These are phyloP conservation scores for Wickerhamomyces queroliae DNA, from an alignment of 805 yeast genomes.

Conservation along the genomic window DNA sequence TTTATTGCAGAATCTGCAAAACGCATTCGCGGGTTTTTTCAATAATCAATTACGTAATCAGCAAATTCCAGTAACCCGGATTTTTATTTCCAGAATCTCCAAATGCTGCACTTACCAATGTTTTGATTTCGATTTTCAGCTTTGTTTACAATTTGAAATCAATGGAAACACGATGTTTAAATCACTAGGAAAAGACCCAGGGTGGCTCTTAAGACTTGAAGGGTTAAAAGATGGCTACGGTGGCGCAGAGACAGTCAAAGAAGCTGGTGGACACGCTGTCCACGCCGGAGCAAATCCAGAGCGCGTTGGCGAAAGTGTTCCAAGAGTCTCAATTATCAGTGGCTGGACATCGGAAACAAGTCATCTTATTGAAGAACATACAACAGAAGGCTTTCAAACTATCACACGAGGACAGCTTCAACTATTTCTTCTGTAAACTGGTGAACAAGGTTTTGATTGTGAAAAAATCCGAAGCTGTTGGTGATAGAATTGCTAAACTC, in stretches of 20 bases:
- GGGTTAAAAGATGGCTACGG: constrained; percentile 7
- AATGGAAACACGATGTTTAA: neutral
- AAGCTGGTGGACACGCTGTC: constrained; percentile 12
- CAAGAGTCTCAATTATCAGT: constrained; percentile 73
- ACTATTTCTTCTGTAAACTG: constrained; percentile 50
- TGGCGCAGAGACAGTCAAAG: constrained; percentile 10
- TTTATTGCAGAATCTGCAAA: neutral
- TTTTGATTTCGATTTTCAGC: neutral
- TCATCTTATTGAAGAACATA: constrained; percentile 53
- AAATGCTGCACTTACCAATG: neutral
- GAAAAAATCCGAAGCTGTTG: constrained; percentile 64
- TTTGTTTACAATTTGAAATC: neutral
- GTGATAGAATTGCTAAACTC: constrained; percentile 72
- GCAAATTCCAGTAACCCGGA: too few relatives aligned
- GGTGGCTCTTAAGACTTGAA: too few relatives aligned
- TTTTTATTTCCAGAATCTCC: too few relatives aligned
- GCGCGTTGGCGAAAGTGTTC: constrained; percentile 60
- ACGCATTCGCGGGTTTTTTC: neutral
- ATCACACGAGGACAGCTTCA: constrained; percentile 53
- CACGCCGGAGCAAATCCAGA: constrained; percentile 31
- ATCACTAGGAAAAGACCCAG: too few relatives aligned
- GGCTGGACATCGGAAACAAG: constrained; percentile 73
- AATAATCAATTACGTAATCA: too few relatives aligned
- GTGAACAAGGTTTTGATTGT: constrained; percentile 61
- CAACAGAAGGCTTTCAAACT: constrained; percentile 49